A percentile compares a stretch with the other conserved stretches of the same genome.
phyloP scores from a whole-genome alignment of 2,329 filamentous ascomycete genomes.

The Microthyrium microscopicum region DNA sequence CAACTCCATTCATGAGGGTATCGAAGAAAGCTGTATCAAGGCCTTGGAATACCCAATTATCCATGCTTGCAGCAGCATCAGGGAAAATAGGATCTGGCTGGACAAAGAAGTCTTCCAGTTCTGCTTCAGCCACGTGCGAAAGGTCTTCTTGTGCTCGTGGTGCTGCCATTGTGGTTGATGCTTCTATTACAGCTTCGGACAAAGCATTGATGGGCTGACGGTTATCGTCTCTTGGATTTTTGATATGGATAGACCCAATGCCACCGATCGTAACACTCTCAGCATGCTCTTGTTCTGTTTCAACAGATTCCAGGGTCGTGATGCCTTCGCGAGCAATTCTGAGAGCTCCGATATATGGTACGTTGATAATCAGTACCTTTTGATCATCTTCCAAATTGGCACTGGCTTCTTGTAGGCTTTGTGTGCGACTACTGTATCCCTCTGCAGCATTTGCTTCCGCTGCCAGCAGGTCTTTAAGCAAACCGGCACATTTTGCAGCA shows the following conservation, averaged over 20 bases:
- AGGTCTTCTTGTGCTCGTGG: too few relatives aligned
- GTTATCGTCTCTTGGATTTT: neutral
- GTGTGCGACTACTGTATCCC: too few relatives aligned
- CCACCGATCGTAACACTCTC: constrained; percentile 5
- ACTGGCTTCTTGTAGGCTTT: neutral
- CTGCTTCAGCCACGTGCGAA: too few relatives aligned
- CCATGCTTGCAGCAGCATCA: constrained; percentile 4
- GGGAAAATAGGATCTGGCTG: constrained; percentile 5
- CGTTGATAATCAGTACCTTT: constrained; percentile 16
- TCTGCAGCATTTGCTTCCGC: constrained; percentile 8
- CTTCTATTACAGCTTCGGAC: neutral
- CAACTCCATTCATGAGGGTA: constrained; percentile 4
- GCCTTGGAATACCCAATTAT: constrained; percentile 9
- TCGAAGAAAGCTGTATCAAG: constrained; percentile 9
- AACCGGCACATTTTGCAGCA: neutral
- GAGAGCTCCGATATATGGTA: constrained; percentile 26
- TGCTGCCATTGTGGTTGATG: too few relatives aligned
- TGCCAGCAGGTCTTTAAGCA: constrained; percentile 5
- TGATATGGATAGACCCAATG: constrained; percentile 4
- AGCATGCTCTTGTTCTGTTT: neutral
- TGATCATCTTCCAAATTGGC: neutral
- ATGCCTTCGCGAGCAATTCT: constrained; percentile 5
- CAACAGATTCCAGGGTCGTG: neutral
- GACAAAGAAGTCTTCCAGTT: neutral
- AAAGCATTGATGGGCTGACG: neutral